A percentile compares a stretch with the other conserved stretches of the same genome.
phyloP scores from a whole-genome alignment of 371 early-diverging fungal species.

The Mycotypha africana region DNA sequence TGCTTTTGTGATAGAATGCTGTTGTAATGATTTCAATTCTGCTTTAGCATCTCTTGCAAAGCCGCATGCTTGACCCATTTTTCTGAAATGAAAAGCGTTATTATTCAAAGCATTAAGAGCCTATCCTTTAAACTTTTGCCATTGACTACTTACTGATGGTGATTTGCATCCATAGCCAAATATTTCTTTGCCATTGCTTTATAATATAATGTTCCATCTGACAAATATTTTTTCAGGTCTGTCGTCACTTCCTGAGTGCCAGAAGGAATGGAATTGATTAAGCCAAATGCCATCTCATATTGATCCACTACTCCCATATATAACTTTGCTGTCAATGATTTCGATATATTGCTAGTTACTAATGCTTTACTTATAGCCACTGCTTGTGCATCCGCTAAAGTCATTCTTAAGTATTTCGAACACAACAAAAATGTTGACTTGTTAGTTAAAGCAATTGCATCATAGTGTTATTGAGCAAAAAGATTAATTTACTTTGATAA shows the following conservation, averaged over 20 bases:
- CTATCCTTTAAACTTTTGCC: background rate
- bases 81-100: constrained; percentile 21
- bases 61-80: constrained; percentile 58
- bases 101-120: background rate
- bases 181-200: constrained; percentile 56
- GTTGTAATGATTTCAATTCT: constrained; percentile 44
- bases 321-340: constrained; percentile 54
- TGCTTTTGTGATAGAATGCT: constrained; percentile 43
- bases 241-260: constrained; percentile 50
- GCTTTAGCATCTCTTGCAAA: constrained; percentile 52
- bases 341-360: constrained; percentile 35
- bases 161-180: constrained; percentile 59
- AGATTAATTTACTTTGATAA: constrained; percentile 48
- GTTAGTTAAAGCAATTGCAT: background rate
- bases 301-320: constrained; percentile 58
- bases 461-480: no score
- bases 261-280: constrained; percentile 48
- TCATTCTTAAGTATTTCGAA: constrained; percentile 26
- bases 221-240: constrained; percentile 52
- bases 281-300: constrained; percentile 58
- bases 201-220: constrained; percentile 49
- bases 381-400: constrained; percentile 47
- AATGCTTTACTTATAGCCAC: constrained; percentile 46
- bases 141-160: constrained; percentile 46
- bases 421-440: background rate